Conservation (phyloP, 768 basidiomycete species). For the Terana coerulea region DNA sequence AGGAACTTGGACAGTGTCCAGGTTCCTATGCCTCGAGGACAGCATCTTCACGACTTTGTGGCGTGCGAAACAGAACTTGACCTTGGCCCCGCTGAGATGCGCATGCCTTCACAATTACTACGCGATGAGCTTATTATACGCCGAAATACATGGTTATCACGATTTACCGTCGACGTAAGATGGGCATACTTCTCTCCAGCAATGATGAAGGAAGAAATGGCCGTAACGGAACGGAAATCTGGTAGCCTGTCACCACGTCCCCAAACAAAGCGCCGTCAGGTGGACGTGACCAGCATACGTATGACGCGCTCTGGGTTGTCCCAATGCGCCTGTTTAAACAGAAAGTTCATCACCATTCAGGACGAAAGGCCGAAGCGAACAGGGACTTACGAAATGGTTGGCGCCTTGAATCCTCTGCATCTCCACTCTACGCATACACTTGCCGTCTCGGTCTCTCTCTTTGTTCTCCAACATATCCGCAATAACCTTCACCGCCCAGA, state of each 20-base stretch:
- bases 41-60: no score
- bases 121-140: not conserved
- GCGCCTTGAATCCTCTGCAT: conserved; percentile 1
- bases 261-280: not conserved
- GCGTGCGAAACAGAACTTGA: no score
- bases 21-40: no score
- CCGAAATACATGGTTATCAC: not conserved
- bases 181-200: not conserved
- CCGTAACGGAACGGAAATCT: not conserved
- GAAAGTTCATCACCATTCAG: not conserved
- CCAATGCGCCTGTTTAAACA: conserved; percentile 16
- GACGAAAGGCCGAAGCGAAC: not conserved
- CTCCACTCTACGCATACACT: not conserved
- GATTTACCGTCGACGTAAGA: not conserved
- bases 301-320: conserved; percentile 15
- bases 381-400: conserved; percentile 19
- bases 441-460: no score
- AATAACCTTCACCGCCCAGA: conserved; percentile 8
- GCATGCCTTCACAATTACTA: not conserved
- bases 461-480: not conserved
- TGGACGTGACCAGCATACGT: not conserved
- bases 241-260: no score
- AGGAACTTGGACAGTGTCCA: no score
- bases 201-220: not conserved
- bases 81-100: no score